phyloP scores from a whole-genome alignment of 495 filamentous ascomycete genomes.

The Glonium stellatum region DNA sequence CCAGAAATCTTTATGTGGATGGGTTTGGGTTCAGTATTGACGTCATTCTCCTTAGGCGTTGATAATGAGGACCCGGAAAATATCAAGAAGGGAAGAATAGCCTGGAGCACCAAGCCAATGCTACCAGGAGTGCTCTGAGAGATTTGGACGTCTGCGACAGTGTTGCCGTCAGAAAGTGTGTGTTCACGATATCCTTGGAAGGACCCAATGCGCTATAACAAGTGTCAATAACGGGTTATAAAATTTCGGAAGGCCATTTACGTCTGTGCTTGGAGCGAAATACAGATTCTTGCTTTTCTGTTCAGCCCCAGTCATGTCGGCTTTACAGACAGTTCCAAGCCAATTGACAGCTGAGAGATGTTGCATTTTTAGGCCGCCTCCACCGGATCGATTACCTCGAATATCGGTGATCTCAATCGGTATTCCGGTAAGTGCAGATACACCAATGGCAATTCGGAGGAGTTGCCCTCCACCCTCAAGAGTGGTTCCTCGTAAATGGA shows the following conservation, averaged over 20 bases:
- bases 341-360: slow-evolving; percentile 63
- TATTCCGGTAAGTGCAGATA: slow-evolving; percentile 59
- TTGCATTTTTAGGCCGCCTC: slow-evolving; percentile 63
- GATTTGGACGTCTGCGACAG: slow-evolving; percentile 24
- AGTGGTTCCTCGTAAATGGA: slow-evolving; percentile 38
- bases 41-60: not conserved
- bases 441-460: slow-evolving; percentile 60
- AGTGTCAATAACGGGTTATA: too few relatives aligned
- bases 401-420: slow-evolving; percentile 63
- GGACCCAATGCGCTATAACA: not conserved
- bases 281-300: slow-evolving; percentile 36
- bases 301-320: slow-evolving; percentile 47
- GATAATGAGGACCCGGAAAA: slow-evolving; percentile 41
- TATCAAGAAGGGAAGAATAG: slow-evolving; percentile 70
- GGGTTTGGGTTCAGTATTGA: not conserved
- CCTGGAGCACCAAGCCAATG: slow-evolving; percentile 71
- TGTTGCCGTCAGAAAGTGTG: not conserved
- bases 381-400: slow-evolving; percentile 56
- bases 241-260: slow-evolving; percentile 1
- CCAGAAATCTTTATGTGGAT: slow-evolving; percentile 55
- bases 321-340: slow-evolving; percentile 57
- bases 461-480: slow-evolving; percentile 86
- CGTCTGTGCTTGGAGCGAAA: slow-evolving; percentile 30
- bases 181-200: not conserved
- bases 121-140: slow-evolving; percentile 41